Base-by-base conservation (phyloP, 305 asterid genomes). In the Fraxinus latifolia region DNA sequence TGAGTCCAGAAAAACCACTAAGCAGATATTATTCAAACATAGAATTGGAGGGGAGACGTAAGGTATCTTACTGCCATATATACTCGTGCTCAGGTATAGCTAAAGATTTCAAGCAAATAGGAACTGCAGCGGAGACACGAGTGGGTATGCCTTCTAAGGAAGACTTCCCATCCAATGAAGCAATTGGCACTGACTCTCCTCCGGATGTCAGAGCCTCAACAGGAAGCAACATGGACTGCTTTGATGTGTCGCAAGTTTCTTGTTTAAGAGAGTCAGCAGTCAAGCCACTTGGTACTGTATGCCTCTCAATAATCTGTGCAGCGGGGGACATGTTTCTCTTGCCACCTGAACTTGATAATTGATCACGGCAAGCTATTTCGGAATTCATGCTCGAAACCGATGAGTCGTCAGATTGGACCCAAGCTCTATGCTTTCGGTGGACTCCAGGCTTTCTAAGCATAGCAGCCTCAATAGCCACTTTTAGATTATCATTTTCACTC, bases 381-480 rank as follows among this genome's bases (percentile, higher is more conserved):
- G 83, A 53, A 76, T 85, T 87, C 82, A 83, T 71, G 77, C 77
- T 88, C 39, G 88, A 83, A 67, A 79, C 72, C 11, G 91, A 82
- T 71, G 88, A 79, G 79, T 85, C 97, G 77, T 89, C 93, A 44
- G 90, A 82, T 76, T 90, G 97, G 78, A 87, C 89, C 44, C 77
- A 17, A 83, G 88, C 88, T 87, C 88, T 90, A 81, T 86, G 87
- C 87, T 86, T 94, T 79, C 93, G 82, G 85, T 82, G 90, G 79
- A 91, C 86, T 79, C 92, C 96, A 8, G 98, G 98, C 87, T 93
- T 95, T 88, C 85, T 93, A 78, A 92, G 91, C 88, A 89, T 89
- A 70, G 98, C 97, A 81, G 98, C 98, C 87, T 94, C 94, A 81
- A 95, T 87, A 85, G 98, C 98, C 84, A 93, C 98, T 88, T 91